phyloP scores from a whole-genome alignment of 495 filamentous ascomycete species.

The Aspergillus egyptiacus region DNA sequence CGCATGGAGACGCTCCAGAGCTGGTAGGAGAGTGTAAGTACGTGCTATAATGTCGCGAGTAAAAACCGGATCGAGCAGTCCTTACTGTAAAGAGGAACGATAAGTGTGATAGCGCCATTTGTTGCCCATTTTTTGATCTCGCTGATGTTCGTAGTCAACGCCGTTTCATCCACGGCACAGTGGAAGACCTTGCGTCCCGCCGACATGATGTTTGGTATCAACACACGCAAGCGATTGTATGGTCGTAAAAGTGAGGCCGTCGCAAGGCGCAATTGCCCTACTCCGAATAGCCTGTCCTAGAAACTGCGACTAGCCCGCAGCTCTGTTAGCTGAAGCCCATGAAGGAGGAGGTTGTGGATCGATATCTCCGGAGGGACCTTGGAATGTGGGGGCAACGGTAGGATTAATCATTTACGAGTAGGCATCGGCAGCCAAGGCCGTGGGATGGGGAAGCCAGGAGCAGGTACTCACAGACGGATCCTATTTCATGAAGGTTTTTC shows the following conservation, averaged over 20 bases:
- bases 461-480: slow-evolving; percentile 33
- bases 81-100: slow-evolving; percentile 66
- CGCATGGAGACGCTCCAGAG: slow-evolving; percentile 50
- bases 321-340: slow-evolving; percentile 30
- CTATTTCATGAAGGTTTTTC: slow-evolving; percentile 22
- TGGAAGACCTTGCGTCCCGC: slow-evolving; percentile 59
- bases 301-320: slow-evolving; percentile 30
- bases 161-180: slow-evolving; percentile 71
- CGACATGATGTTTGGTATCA: slow-evolving; percentile 31
- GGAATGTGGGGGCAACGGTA: slow-evolving; percentile 35
- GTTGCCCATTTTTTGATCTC: slow-evolving; percentile 64
- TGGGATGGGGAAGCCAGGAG: neutral
- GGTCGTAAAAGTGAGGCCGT: neutral
- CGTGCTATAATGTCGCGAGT: slow-evolving; percentile 9
- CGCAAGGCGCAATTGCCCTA: slow-evolving; percentile 24
- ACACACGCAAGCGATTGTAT: slow-evolving; percentile 14
- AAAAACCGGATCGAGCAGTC: slow-evolving; percentile 16
- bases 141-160: slow-evolving; percentile 61
- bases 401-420: slow-evolving; percentile 12
- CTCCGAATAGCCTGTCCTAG: slow-evolving; percentile 31
- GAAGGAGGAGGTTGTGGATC: slow-evolving; percentile 33
- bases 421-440: slow-evolving; percentile 3
- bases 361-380: slow-evolving; percentile 27
- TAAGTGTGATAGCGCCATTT: slow-evolving; percentile 57
- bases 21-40: slow-evolving; percentile 31